phyloP scores from a whole-genome alignment of 192 early-diverging fungal genomes.

The Rhizoclosmatium sp. region DNA sequence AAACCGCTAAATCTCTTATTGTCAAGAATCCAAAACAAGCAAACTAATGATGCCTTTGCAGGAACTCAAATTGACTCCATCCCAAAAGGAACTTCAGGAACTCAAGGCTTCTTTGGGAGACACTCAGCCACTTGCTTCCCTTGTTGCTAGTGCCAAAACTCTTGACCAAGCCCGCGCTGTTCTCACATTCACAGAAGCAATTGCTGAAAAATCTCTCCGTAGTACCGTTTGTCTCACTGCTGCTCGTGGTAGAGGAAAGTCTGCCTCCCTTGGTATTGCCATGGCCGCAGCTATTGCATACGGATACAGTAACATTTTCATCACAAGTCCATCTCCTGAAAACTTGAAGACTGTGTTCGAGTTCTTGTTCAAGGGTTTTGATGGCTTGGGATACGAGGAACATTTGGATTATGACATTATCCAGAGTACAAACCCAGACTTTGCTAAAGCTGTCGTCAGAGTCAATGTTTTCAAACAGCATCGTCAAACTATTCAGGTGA shows the following conservation, averaged over 20 bases:
- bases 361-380: conserved; percentile 98
- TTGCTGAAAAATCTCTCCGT: conserved; percentile 92
- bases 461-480: conserved; percentile 97
- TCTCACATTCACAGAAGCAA: conserved; percentile 95
- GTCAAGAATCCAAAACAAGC: background rate
- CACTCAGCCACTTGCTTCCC: conserved; percentile 87
- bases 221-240: conserved; percentile 94
- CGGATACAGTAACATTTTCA: conserved; percentile 99
- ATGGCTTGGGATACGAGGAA: conserved; percentile 97
- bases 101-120: conserved; percentile 90
- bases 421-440: conserved; percentile 95
- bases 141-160: conserved; percentile 82
- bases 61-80: conserved; percentile 46
- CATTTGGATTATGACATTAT: conserved; percentile 99
- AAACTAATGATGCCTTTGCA: conserved; percentile 2
- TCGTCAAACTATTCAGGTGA: conserved; percentile 89
- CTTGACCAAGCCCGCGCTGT: conserved; percentile 97
- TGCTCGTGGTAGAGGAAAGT: conserved; percentile 96
- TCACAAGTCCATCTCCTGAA: conserved; percentile 96
- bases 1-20: background rate
- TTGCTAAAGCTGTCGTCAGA: conserved; percentile 94
- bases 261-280: conserved; percentile 91
- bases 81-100: conserved; percentile 73
- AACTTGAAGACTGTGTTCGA: conserved; percentile 99
- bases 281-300: conserved; percentile 96